Conservation (phyloP, 768 basidiomycete genomes). For the Termitomyces sp. region DNA sequence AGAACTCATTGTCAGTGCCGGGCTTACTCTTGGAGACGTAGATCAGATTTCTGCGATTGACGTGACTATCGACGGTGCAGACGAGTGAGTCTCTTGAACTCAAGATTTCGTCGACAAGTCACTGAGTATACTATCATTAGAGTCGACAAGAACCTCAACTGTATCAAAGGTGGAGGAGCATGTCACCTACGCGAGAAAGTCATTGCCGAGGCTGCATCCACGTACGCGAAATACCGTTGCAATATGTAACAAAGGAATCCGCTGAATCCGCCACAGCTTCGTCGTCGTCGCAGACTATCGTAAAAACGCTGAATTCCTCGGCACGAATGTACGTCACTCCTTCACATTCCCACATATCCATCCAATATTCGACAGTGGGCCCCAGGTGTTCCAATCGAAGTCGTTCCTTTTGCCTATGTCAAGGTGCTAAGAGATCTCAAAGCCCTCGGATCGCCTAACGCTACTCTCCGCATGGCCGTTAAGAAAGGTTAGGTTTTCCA, state of each 20-base stretch:
- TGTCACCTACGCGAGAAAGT: slow-evolving; percentile 98
- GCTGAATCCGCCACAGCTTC: slow-evolving; percentile 43
- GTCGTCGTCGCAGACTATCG: slow-evolving; percentile 92
- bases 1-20: slow-evolving; percentile 81
- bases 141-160: slow-evolving; percentile 81
- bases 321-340: slow-evolving; percentile 62
- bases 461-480: slow-evolving; percentile 88
- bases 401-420: slow-evolving; percentile 93
- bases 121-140: slow-evolving; percentile 31
- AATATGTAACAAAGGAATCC: neutral
- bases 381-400: slow-evolving; percentile 92
- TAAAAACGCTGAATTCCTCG: slow-evolving; percentile 81
- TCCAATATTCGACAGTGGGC: slow-evolving; percentile 50
- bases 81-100: slow-evolving; percentile 59
- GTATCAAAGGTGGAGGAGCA: slow-evolving; percentile 96
- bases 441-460: slow-evolving; percentile 56
- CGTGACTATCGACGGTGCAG: slow-evolving; percentile 97
- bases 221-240: slow-evolving; percentile 35
- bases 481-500: slow-evolving; percentile 46
- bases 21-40: slow-evolving; percentile 78
- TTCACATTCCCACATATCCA: neutral
- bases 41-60: slow-evolving; percentile 87
- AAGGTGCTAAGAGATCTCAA: slow-evolving; percentile 72
- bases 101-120: neutral
- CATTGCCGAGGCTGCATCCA: slow-evolving; percentile 90